phyloP scores from a whole-genome alignment of 768 basidiomycete species.

The Daedalea quercina region DNA sequence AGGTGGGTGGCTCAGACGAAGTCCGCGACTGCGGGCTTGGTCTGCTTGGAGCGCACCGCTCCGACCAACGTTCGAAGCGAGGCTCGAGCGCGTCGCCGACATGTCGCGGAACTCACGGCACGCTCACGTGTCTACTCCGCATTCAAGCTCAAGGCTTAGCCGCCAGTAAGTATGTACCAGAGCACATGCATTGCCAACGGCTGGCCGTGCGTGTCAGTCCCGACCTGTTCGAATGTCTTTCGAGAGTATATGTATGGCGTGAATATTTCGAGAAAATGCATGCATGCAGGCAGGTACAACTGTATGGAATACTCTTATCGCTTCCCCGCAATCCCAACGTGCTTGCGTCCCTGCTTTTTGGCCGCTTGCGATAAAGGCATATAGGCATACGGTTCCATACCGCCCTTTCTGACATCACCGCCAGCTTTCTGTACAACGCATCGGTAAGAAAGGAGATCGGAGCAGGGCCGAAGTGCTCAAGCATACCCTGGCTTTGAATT shows the following conservation, averaged over 20 bases:
- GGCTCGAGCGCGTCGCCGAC: no score
- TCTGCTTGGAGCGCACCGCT: not conserved
- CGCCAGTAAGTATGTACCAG: no score
- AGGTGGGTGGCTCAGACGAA: not conserved
- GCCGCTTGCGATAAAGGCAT: conserved; percentile 78
- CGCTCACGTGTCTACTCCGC: no score
- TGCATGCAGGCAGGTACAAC: no score
- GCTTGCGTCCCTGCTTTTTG: conserved; percentile 47
- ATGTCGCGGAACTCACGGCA: no score
- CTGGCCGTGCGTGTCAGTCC: no score
- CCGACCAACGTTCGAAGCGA: no score
- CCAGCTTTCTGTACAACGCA: conserved; percentile 67
- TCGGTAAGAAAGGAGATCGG: conserved; percentile 7
- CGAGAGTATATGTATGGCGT: no score
- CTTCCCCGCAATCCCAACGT: conserved; percentile 60
- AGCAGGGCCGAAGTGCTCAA: not conserved
- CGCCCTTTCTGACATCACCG: conserved; percentile 86
- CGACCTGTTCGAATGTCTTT: no score
- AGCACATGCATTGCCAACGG: no score
- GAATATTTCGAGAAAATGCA: no score
- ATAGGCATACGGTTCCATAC: conserved; percentile 91
- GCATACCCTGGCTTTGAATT: conserved; percentile 93
- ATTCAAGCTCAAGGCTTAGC: no score
- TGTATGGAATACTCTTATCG: conserved; percentile 26
- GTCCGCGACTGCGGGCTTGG: not conserved